These are phyloP conservation scores for Anthracocystis panici-leucophaei DNA, from an alignment of 1,284 basidiomycete genomes.

Conservation along the genomic window DNA sequence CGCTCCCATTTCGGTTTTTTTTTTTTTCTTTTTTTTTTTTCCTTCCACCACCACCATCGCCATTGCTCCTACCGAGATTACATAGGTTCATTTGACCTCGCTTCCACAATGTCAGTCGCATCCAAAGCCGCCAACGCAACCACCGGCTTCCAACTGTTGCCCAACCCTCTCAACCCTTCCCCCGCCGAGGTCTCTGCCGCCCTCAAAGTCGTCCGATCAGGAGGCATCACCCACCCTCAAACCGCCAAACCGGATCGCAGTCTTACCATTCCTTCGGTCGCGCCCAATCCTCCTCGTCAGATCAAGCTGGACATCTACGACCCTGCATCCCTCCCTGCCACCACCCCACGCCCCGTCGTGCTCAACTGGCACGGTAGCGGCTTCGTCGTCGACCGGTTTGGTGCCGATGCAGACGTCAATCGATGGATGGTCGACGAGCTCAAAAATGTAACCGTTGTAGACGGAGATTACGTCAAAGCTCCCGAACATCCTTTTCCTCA, in stretches of 20 bases:
- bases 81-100: no score
- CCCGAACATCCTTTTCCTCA: constrained; percentile 45
- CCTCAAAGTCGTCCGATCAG: constrained; percentile 29
- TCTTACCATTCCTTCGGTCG: constrained; percentile 12
- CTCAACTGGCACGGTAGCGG: constrained; percentile 50
- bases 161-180: constrained; percentile 28
- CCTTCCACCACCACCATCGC: no score
- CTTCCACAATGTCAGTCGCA: constrained; percentile 22
- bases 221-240: constrained; percentile 22
- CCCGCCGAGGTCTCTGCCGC: constrained; percentile 21
- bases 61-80: no score
- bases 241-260: constrained; percentile 27
- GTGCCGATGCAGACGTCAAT: constrained; percentile 30
- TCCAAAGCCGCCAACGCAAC: constrained; percentile 25
- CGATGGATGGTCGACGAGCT: constrained; percentile 36
- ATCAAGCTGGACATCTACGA: constrained; percentile 33
- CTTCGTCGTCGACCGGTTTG: constrained; percentile 30
- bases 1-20: no score
- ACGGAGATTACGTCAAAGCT: constrained; percentile 44
- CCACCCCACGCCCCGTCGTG: constrained; percentile 24
- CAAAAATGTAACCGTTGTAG: constrained; percentile 24
- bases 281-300: constrained; percentile 12
- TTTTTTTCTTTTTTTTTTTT: no score
- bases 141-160: constrained; percentile 22
- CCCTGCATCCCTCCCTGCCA: background rate